phyloP scores from a whole-genome alignment of 2,329 filamentous ascomycete genomes.

The Colletotrichum sp. region DNA sequence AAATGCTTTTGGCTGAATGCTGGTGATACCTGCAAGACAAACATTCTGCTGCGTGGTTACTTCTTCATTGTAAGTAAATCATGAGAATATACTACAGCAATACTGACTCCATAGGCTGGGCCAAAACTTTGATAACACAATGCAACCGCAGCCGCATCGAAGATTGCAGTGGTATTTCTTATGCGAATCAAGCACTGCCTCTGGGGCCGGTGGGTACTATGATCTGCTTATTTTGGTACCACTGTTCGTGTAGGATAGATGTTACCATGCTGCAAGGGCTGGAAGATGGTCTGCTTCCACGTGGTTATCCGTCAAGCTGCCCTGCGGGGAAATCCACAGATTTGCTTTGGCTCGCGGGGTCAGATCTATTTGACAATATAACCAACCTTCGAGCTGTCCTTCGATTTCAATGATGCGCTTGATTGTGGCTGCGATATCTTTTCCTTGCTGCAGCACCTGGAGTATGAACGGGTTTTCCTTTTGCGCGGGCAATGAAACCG shows the following conservation, averaged over 20 bases:
- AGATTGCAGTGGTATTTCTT: neutral
- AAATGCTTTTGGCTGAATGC: neutral
- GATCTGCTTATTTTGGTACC: neutral
- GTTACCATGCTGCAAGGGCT: neutral
- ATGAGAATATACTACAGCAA: accelerated
- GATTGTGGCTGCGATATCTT: accelerated
- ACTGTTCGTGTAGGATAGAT: neutral
- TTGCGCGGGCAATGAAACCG: neutral
- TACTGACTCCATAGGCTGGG: neutral
- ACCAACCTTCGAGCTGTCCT: neutral
- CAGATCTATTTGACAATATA: neutral
- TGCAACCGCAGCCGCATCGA: neutral
- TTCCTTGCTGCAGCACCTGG: neutral
- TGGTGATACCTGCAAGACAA: neutral
- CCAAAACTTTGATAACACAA: neutral
- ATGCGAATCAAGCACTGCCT: neutral
- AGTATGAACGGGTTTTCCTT: neutral
- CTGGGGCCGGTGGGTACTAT: neutral
- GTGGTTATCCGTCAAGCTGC: neutral
- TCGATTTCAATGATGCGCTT: neutral
- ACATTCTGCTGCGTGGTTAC: neutral
- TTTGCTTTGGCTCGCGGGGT: neutral
- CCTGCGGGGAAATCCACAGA: neutral
- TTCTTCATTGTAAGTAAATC: neutral
- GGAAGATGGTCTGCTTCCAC: neutral